These are phyloP conservation scores for Ambrosiella beaveri DNA, from an alignment of 2,329 filamentous ascomycete species.

Conservation along the genomic window DNA sequence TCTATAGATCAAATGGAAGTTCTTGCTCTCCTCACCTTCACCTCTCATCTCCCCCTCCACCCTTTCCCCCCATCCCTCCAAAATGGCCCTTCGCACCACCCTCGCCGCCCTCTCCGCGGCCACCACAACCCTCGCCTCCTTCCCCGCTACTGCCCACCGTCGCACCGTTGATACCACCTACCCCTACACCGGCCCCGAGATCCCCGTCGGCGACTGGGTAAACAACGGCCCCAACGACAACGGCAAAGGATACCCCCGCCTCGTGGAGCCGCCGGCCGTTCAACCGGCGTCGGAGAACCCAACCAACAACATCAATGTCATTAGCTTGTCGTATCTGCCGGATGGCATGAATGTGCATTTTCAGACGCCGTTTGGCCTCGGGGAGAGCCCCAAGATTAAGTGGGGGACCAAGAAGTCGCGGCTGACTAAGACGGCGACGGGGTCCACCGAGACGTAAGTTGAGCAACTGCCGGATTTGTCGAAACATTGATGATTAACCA, in stretches of 20 bases:
- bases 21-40: neutral
- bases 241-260: conserved; percentile 32
- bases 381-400: conserved; percentile 24
- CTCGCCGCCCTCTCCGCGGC: neutral
- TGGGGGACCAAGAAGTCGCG: conserved; percentile 24
- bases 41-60: neutral
- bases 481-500: too few relatives aligned
- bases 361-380: conserved; percentile 36
- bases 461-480: too few relatives aligned
- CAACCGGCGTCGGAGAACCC: conserved; percentile 25
- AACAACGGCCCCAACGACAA: conserved; percentile 32
- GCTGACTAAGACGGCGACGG: conserved; percentile 22
- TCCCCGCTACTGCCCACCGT: conserved; percentile 1
- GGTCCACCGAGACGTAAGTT: conserved; percentile 25
- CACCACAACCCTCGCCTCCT: neutral
- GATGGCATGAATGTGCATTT: conserved; percentile 34
- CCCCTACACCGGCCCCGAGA: conserved; percentile 30
- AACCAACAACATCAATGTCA: conserved; percentile 36
- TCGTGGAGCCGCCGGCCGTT: conserved; percentile 32
- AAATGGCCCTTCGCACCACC: neutral
- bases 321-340: conserved; percentile 30
- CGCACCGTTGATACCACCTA: conserved; percentile 24
- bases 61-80: neutral
- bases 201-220: conserved; percentile 35
- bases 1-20: neutral